phyloP scores from a whole-genome alignment of 2,329 filamentous ascomycete genomes.

The Rutstroemia sydowiana region DNA sequence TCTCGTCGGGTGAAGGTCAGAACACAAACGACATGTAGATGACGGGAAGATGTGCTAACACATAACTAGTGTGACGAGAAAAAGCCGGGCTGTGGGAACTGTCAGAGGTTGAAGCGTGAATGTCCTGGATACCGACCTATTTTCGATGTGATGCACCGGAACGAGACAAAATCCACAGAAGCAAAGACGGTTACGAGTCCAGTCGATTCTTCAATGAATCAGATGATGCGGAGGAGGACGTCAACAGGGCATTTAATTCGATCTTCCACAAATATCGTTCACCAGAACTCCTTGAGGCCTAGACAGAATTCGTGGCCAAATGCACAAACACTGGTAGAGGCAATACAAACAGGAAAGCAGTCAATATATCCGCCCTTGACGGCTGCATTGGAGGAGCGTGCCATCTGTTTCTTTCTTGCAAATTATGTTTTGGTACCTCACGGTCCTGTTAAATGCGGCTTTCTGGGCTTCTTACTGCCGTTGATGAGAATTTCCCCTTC shows the following conservation, averaged over 20 bases:
- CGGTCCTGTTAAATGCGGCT: neutral
- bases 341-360: slow-evolving; percentile 2
- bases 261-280: neutral
- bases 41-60: neutral
- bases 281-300: neutral
- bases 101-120: slow-evolving; percentile 3
- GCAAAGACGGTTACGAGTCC: neutral
- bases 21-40: neutral
- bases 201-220: neutral
- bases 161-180: neutral
- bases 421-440: slow-evolving; percentile 9
- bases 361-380: neutral
- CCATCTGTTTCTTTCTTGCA: slow-evolving; percentile 6
- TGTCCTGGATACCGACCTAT: slow-evolving; percentile 8
- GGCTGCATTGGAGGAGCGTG: slow-evolving; percentile 7
- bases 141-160: slow-evolving; percentile 3
- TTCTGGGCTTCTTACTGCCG: slow-evolving; percentile 6
- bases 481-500: slow-evolving; percentile 6
- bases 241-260: neutral
- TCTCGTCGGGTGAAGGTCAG: slow-evolving; percentile 15
- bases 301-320: neutral
- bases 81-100: slow-evolving; percentile 21
- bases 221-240: neutral
- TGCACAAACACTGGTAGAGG: neutral
- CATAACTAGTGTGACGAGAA: slow-evolving; percentile 9